phyloP scores from a whole-genome alignment of 495 filamentous ascomycete genomes.

The Hypomontagnella monticulosa region DNA sequence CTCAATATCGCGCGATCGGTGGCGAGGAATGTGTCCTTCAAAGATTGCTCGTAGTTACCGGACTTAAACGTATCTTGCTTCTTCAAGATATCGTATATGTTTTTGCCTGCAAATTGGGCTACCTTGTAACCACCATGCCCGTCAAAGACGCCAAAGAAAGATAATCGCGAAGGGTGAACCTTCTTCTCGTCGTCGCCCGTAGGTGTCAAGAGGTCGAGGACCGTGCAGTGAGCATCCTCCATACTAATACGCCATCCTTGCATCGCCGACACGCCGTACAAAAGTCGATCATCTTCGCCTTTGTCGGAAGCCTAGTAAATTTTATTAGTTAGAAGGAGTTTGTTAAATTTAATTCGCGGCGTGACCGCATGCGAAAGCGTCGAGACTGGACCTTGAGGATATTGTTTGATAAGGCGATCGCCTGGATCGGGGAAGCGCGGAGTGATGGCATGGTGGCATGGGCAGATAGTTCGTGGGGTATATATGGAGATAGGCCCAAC shows the following conservation, averaged over 20 bases:
- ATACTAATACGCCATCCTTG: slow-evolving; percentile 99
- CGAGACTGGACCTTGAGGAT: slow-evolving; percentile 10
- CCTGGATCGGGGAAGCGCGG: slow-evolving; percentile 39
- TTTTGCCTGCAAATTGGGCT: slow-evolving; percentile 88
- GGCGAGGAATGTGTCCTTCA: slow-evolving; percentile 97
- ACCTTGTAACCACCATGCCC: slow-evolving; percentile 98
- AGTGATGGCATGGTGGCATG: slow-evolving; percentile 35
- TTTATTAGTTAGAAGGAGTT: slow-evolving; percentile 10
- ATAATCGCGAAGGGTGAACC: slow-evolving; percentile 76
- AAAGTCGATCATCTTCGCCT: slow-evolving; percentile 90
- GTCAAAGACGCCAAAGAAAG: slow-evolving; percentile 98
- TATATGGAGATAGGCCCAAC: not conserved
- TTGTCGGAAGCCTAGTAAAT: slow-evolving; percentile 77
- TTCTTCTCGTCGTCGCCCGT: slow-evolving; percentile 65
- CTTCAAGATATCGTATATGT: slow-evolving; percentile 91
- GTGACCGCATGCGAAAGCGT: slow-evolving; percentile 28
- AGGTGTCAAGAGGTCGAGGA: slow-evolving; percentile 83
- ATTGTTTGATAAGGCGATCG: slow-evolving; percentile 37
- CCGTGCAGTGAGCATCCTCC: slow-evolving; percentile 92
- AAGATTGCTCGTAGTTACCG: slow-evolving; percentile 90
- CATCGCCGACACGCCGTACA: slow-evolving; percentile 97
- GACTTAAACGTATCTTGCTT: slow-evolving; percentile 93
- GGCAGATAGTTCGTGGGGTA: slow-evolving; percentile 3
- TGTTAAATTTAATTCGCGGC: slow-evolving; percentile 6
- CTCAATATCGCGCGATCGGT: slow-evolving; percentile 95